phyloP scores from a whole-genome alignment of 2,329 filamentous ascomycete species.

The Intubia oerlemansii region DNA sequence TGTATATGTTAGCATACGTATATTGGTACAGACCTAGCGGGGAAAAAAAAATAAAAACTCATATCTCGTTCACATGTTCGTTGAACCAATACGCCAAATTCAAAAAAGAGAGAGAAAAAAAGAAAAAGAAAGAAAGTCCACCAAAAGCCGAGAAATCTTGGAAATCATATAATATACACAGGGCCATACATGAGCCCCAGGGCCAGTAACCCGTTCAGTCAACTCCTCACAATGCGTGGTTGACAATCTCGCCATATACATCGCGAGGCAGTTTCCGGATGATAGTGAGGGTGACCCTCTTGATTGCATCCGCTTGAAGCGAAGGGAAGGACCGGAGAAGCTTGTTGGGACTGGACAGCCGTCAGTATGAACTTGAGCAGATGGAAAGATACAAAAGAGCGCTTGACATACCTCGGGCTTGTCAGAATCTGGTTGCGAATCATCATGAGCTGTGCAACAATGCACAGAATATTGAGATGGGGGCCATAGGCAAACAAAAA shows the following conservation, averaged over 20 bases:
- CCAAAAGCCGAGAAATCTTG: too few species aligned
- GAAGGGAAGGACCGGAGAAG: constrained; percentile 73
- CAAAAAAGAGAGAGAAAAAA: too few species aligned
- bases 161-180: too few species aligned
- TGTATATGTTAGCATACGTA: too few species aligned
- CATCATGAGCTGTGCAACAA: constrained; percentile 82
- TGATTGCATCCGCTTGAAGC: constrained; percentile 65
- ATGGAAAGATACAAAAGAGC: neutral
- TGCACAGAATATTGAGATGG: constrained; percentile 87
- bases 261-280: constrained; percentile 80
- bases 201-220: too few species aligned
- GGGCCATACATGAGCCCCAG: too few species aligned
- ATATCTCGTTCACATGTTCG: too few species aligned
- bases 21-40: too few species aligned
- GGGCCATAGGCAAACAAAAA: constrained; percentile 92
- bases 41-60: too few species aligned
- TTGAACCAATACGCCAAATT: too few species aligned
- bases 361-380: neutral
- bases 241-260: constrained; percentile 74
- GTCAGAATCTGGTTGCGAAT: constrained; percentile 68
- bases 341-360: constrained; percentile 64
- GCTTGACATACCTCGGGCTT: constrained; percentile 48
- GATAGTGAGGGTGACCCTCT: constrained; percentile 65
- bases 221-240: constrained; percentile 63
- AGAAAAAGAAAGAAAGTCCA: too few species aligned